Conservation (phyloP, 371 early-diverging fungal genomes). For the Globomyces sp. region DNA sequence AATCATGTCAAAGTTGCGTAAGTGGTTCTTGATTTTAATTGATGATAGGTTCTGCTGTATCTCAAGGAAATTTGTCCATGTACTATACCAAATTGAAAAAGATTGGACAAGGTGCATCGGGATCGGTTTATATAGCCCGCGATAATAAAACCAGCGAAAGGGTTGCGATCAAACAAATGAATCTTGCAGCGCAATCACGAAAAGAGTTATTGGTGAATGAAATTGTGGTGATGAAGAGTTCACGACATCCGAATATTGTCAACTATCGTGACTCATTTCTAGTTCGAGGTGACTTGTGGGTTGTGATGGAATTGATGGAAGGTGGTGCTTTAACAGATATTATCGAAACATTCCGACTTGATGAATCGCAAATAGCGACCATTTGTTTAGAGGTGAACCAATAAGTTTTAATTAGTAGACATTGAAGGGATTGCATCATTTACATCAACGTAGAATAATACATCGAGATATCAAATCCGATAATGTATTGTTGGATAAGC, state of each 20-base stretch:
- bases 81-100: constrained; percentile 87
- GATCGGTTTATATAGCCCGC: constrained; percentile 88
- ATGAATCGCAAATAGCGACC: constrained; percentile 89
- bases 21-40: neutral
- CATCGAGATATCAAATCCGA: constrained; percentile 98
- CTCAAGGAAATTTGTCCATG: constrained; percentile 79
- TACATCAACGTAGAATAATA: constrained; percentile 90
- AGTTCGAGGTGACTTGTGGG: constrained; percentile 87
- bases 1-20: constrained; percentile 82
- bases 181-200: constrained; percentile 87
- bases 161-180: constrained; percentile 98
- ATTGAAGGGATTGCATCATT: constrained; percentile 76
- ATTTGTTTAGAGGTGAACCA: constrained; percentile 52
- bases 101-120: constrained; percentile 97
- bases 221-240: constrained; percentile 93
- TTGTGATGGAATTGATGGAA: constrained; percentile 99
- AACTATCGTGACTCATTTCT: constrained; percentile 90
- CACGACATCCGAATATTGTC: constrained; percentile 92
- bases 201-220: constrained; percentile 95
- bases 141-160: constrained; percentile 20
- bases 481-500: constrained; percentile 81
- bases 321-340: constrained; percentile 96
- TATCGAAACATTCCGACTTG: constrained; percentile 88
- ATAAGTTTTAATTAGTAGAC: constrained; percentile 34
- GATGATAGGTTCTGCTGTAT: constrained; percentile 59